These are phyloP conservation scores for Xylaria sp. DNA, from an alignment of 2,329 filamentous ascomycete genomes.

Conservation along the genomic window DNA sequence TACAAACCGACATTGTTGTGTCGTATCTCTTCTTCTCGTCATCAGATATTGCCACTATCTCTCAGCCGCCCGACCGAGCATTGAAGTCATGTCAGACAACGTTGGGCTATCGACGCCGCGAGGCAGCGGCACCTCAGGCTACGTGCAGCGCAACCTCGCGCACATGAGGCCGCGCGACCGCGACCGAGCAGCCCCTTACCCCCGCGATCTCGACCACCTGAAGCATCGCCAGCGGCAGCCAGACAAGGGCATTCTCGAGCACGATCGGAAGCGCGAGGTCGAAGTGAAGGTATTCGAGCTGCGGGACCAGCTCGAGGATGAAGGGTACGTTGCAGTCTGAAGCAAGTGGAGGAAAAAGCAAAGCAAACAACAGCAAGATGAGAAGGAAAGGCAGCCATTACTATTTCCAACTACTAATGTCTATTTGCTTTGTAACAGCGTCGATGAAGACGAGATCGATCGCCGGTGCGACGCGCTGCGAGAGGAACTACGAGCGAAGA, in stretches of 20 bases:
- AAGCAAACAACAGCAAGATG: neutral
- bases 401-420: neutral
- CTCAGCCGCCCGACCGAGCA: neutral
- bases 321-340: slow-evolving; percentile 65
- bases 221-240: slow-evolving; percentile 85
- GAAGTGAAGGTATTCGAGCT: slow-evolving; percentile 95
- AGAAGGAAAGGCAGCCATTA: slow-evolving; percentile 19
- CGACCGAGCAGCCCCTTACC: slow-evolving; percentile 80
- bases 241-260: slow-evolving; percentile 91
- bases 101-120: slow-evolving; percentile 94
- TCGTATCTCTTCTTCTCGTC: neutral
- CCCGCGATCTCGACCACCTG: slow-evolving; percentile 72
- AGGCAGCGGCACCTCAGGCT: slow-evolving; percentile 95
- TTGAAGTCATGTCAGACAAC: slow-evolving; percentile 84
- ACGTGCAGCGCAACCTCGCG: slow-evolving; percentile 95
- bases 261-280: slow-evolving; percentile 89
- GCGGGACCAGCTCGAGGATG: slow-evolving; percentile 90
- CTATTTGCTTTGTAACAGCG: slow-evolving; percentile 56
- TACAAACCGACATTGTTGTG: neutral
- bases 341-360: neutral
- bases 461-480: slow-evolving; percentile 74
- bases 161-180: slow-evolving; percentile 87
- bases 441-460: slow-evolving; percentile 93
- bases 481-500: slow-evolving; percentile 68
- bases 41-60: neutral